These are phyloP conservation scores for Thuidium tamariscinum DNA, from an alignment of 225 moss, liverwort and hornwort genomes.

Conservation along the genomic window DNA sequence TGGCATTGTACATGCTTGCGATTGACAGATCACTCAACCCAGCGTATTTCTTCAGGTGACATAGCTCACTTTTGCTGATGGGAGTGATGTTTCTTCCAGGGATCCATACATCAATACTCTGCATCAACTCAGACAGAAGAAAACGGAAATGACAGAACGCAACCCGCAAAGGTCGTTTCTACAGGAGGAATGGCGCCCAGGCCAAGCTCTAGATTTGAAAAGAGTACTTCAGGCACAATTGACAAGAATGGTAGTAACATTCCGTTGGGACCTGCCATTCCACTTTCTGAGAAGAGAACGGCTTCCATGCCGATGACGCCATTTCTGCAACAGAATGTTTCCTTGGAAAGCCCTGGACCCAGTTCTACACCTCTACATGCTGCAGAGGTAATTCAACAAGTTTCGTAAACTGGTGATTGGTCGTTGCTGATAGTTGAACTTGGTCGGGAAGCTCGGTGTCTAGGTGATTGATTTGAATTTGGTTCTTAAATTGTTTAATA, in stretches of 20 bases:
- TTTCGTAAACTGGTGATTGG: not conserved
- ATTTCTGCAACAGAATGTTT: not conserved
- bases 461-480: not conserved
- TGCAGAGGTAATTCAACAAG: not conserved
- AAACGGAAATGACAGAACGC: not conserved
- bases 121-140: not conserved
- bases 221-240: not conserved
- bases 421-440: not conserved
- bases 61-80: not conserved
- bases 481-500: not conserved
- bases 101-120: not conserved
- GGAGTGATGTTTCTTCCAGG: not conserved
- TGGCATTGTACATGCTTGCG: not conserved
- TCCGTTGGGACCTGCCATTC: not conserved
- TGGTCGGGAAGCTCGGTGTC: not conserved
- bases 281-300: slow-evolving; percentile 17
- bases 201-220: not conserved
- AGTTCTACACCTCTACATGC: not conserved
- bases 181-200: not conserved
- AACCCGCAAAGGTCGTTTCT: not conserved
- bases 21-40: not conserved
- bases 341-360: not conserved
- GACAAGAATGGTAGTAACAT: not conserved
- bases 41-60: not conserved
- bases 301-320: slow-evolving; percentile 8